Evolutionary conservation across 176 grass and related monocot genomes (phyloP).

Genomic region (Raddia guianensis): DNA sequence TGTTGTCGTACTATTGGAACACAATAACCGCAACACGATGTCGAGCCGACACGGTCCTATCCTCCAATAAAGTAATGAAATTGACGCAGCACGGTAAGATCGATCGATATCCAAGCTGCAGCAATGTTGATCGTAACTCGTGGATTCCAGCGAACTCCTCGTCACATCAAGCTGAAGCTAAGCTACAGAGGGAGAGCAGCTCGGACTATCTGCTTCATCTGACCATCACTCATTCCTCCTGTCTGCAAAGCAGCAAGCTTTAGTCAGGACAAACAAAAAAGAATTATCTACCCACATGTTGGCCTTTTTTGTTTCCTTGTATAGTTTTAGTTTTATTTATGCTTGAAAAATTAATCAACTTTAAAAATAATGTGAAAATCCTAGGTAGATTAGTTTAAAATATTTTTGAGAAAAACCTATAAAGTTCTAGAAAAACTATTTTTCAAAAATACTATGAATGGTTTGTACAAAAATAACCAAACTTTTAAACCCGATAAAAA

Average conservation of each 20-base stretch:
- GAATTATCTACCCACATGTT: not conserved
- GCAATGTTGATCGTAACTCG: not conserved
- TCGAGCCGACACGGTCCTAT: not conserved
- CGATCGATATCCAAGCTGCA: not conserved
- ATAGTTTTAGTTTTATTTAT: too few species aligned
- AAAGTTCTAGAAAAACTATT: too few species aligned
- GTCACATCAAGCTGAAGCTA: slow-evolving; percentile 14
- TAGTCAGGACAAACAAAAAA: not conserved
- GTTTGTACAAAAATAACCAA: too few species aligned
- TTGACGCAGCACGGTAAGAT: not conserved
- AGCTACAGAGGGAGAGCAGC: slow-evolving; percentile 10
- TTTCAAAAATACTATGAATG: too few species aligned
- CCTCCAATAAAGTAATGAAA: not conserved
- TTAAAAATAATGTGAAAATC: too few species aligned
- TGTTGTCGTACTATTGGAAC: not conserved
- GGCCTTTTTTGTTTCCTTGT: too few species aligned
- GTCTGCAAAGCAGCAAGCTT: slow-evolving; percentile 22
- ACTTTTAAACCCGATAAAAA: too few species aligned
- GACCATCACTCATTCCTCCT: not conserved
- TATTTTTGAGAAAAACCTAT: too few species aligned
- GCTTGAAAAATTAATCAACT: too few species aligned
- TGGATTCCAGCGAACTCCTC: not conserved
- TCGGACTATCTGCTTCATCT: slow-evolving; percentile 19
- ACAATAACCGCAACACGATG: not conserved
- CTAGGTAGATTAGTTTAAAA: too few species aligned